These are phyloP conservation scores for Chenopodium berlandieri DNA, from an alignment of 148 eudicot species.

Conservation along the genomic window DNA sequence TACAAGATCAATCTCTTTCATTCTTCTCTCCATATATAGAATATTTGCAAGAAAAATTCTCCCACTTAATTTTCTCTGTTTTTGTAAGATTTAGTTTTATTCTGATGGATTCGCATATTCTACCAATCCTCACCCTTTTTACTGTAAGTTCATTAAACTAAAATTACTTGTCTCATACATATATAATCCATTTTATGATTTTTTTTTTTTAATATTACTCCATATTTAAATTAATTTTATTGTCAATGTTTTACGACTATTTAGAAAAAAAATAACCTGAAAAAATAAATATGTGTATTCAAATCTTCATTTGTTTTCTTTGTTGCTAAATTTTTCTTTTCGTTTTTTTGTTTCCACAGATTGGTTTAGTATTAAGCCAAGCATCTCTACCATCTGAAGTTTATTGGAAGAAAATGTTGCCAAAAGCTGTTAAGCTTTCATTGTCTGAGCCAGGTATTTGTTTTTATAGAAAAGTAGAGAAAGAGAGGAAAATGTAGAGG, in stretches of 20 bases:
- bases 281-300: too few relatives aligned
- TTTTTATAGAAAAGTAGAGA: too few relatives aligned
- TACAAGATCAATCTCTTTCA: not conserved
- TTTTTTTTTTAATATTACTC: too few relatives aligned
- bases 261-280: too few relatives aligned
- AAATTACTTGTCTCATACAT: too few relatives aligned
- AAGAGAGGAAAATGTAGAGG: too few relatives aligned
- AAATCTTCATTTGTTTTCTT: too few relatives aligned
- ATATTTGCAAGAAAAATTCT: not conserved
- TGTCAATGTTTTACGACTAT: too few relatives aligned
- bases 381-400: slow-evolving; percentile 40
- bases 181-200: too few relatives aligned
- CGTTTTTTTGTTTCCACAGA: slow-evolving; percentile 18
- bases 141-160: not conserved
- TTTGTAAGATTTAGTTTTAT: not conserved
- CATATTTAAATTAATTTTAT: too few relatives aligned
- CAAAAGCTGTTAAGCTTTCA: slow-evolving; percentile 41
- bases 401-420: slow-evolving; percentile 61
- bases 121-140: not conserved
- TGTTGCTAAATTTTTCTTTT: not conserved
- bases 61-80: too few relatives aligned
- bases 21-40: not conserved
- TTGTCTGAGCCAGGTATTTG: slow-evolving; percentile 23
- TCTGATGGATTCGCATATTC: not conserved
- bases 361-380: slow-evolving; percentile 40